Base-by-base conservation (phyloP, 257 asterid species). In the Solanum corneliomulleri region DNA sequence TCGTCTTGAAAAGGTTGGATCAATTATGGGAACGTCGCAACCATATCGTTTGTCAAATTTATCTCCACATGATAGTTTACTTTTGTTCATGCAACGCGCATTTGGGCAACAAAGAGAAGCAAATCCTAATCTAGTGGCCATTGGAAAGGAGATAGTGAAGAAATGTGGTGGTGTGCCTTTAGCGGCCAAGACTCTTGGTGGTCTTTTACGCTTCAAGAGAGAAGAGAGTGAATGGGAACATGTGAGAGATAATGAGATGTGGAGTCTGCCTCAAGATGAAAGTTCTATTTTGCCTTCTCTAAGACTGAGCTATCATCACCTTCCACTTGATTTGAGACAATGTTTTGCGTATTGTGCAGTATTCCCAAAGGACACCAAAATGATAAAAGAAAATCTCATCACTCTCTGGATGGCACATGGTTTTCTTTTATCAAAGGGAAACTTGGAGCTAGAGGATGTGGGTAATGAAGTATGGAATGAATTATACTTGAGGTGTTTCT, bases 271-370 rank as follows among this genome's bases (percentile, higher is more conserved):
- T 14, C 84, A 80, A 58, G 91, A 72, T 45, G 89, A 87, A 39
- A 56, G 74, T 52, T 62, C 29, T 35, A 85, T 91, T 16, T 11
- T 86, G 72, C 90, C 90, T 12, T 86, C 88, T 12, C 41, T 92
- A 66, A 85, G 76, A 37, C 85, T 90, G 74, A 90, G 94, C 82
- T 91, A 90, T 83, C 91, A 86, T 62, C 89, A 90, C 68, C 90
- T 90, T 56, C 89, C 91, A 25, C 66, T 86, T n/a, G 45, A 29
- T 15, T 35, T 86, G 75, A 89, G 91, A 74, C 90, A 62, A 9
- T 88, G 91, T 45, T 91, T 91, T 88, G 88, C 89, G 16, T 91
- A 91, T 83, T 91, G 90, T 85, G 86, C 91, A 10, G 68, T 88
- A 14, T 91, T 88, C 66, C 91, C 88, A 0, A 91, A 89, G 69